phyloP scores from a whole-genome alignment of 805 yeast species.

The Ogataea naganishii region DNA sequence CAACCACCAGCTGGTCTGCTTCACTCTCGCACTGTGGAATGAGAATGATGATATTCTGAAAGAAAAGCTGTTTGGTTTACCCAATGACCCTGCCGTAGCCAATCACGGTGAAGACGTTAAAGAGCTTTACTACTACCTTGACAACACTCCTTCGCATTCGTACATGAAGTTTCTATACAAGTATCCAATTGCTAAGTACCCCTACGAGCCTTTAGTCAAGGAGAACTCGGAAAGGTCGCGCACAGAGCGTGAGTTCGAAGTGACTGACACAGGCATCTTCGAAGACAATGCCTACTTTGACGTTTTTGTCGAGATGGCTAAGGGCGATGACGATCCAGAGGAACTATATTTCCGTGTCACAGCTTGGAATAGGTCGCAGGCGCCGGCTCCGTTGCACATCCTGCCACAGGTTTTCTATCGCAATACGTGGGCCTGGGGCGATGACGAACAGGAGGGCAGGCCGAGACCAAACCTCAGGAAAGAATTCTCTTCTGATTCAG shows the following conservation, averaged over 20 bases:
- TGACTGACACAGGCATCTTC: conserved; percentile 71
- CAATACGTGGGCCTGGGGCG: conserved; percentile 93
- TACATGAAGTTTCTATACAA: conserved; percentile 88
- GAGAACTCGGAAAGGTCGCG: conserved; percentile 62
- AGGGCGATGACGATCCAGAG: conserved; percentile 71
- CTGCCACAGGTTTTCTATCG: conserved; percentile 79
- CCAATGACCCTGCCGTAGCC: conserved; percentile 76
- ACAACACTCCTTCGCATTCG: conserved; percentile 88
- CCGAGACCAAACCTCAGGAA: conserved; percentile 41
- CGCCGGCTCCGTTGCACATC: conserved; percentile 83
- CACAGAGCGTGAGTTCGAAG: conserved; percentile 67
- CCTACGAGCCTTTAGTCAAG: conserved; percentile 65
- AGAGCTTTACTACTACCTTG: conserved; percentile 76
- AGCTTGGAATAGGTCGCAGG: conserved; percentile 75
- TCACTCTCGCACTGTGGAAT: conserved; percentile 87
- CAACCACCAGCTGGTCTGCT: conserved; percentile 65
- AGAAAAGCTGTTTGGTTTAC: conserved; percentile 76
- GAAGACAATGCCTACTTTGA: conserved; percentile 75
- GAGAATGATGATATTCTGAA: conserved; percentile 78
- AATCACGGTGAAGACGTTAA: conserved; percentile 96
- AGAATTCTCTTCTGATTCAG: no score
- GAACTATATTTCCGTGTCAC: conserved; percentile 78
- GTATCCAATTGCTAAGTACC: conserved; percentile 82
- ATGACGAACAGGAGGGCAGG: conserved; percentile 34
- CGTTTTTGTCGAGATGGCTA: conserved; percentile 84